phyloP scores from a whole-genome alignment of 805 yeast genomes.

The Millerago galiae region DNA sequence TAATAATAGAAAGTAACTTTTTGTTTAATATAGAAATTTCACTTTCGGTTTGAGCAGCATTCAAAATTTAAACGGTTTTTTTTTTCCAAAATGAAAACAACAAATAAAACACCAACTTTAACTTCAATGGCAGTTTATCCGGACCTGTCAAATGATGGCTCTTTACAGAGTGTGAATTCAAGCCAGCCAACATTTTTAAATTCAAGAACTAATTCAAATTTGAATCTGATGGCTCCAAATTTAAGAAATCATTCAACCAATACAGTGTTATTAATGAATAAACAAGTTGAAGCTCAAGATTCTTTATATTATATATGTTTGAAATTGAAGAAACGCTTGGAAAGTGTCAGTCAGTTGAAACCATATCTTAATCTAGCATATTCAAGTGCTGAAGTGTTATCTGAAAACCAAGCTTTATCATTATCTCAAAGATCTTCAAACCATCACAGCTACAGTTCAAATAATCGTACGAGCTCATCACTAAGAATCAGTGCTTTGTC shows the following conservation, averaged over 20 bases:
- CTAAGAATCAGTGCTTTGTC: constrained; percentile 31
- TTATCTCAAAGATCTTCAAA: constrained; percentile 29
- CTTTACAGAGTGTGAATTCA: not conserved
- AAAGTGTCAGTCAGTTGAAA: constrained; percentile 56
- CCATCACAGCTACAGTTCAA: constrained; percentile 14
- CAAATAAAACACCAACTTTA: not conserved
- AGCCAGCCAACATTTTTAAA: not conserved
- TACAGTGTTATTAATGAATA: constrained; percentile 49
- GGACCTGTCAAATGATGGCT: constrained; percentile 1
- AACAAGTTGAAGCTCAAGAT: constrained; percentile 53
- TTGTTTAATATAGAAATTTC: too few species aligned
- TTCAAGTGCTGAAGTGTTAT: constrained; percentile 56
- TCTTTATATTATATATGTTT: constrained; percentile 67
- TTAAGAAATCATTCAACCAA: constrained; percentile 11
- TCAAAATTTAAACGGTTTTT: not conserved
- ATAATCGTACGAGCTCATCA: constrained; percentile 13
- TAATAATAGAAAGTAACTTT: too few species aligned
- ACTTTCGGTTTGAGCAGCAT: too few species aligned
- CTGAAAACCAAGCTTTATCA: constrained; percentile 63
- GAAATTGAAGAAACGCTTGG: constrained; percentile 47
- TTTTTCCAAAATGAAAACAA: not conserved
- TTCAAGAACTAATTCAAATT: constrained; percentile 9
- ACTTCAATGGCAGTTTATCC: constrained; percentile 5
- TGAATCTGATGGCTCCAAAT: constrained; percentile 8
- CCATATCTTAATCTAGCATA: constrained; percentile 62